Evolutionary conservation across 2,329 filamentous ascomycete species (phyloP).

Genomic region (Phaeomoniella chlamydospora): DNA sequence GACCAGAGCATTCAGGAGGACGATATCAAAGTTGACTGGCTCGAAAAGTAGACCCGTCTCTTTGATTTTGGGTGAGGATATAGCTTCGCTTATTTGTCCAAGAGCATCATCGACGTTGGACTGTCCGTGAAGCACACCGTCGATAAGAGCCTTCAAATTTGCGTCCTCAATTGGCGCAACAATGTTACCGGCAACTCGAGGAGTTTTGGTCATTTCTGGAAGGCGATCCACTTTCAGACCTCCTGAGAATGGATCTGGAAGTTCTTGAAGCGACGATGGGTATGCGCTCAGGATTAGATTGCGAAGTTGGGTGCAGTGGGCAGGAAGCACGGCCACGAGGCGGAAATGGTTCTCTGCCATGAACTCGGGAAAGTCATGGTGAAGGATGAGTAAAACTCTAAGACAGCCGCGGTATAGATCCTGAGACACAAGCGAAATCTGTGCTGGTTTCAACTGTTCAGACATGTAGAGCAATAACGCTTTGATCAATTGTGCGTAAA

Average conservation of each 20-base stretch:
- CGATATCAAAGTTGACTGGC: slow-evolving; percentile 52
- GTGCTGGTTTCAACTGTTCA: slow-evolving; percentile 61
- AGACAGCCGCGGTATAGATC: slow-evolving; percentile 74
- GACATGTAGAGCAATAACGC: slow-evolving; percentile 60
- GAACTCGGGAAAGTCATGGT: slow-evolving; percentile 93
- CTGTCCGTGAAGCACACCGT: slow-evolving; percentile 29
- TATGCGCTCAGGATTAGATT: slow-evolving; percentile 78
- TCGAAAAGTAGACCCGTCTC: slow-evolving; percentile 53
- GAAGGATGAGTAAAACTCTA: slow-evolving; percentile 69
- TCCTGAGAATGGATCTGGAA: slow-evolving; percentile 57
- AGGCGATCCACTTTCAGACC: slow-evolving; percentile 64
- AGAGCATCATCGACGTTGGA: slow-evolving; percentile 55
- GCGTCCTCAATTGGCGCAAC: slow-evolving; percentile 29
- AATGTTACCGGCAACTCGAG: slow-evolving; percentile 51
- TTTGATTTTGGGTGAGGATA: slow-evolving; percentile 44
- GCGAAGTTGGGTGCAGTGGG: slow-evolving; percentile 72
- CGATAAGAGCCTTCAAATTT: slow-evolving; percentile 38
- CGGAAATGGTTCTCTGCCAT: slow-evolving; percentile 73
- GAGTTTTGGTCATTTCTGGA: slow-evolving; percentile 57
- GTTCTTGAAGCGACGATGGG: slow-evolving; percentile 54
- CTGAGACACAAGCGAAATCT: slow-evolving; percentile 55
- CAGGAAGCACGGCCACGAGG: slow-evolving; percentile 67
- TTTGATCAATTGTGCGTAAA: slow-evolving; percentile 59
- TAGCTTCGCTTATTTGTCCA: slow-evolving; percentile 59
- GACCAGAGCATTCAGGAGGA: slow-evolving; percentile 68